A percentile compares a stretch with the other conserved stretches of the same genome.
phyloP scores from a whole-genome alignment of 2,329 filamentous ascomycete genomes.

The Cyphellophora europaea region DNA sequence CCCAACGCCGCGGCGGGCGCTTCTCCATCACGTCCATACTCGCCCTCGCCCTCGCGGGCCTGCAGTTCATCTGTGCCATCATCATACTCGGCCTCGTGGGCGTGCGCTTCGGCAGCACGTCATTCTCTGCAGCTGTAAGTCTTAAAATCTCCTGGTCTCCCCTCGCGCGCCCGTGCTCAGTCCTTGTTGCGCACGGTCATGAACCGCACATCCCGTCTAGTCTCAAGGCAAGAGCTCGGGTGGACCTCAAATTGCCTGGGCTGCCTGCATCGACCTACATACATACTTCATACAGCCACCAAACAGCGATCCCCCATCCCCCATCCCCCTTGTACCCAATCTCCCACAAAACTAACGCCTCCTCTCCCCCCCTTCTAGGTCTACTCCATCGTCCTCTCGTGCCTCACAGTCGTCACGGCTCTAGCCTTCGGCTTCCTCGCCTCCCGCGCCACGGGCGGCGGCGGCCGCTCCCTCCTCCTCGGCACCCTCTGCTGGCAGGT shows the following conservation, averaged over 20 bases:
- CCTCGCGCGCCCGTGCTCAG: too few relatives aligned
- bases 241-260: too few relatives aligned
- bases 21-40: background rate
- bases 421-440: background rate
- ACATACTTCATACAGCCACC: too few relatives aligned
- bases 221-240: too few relatives aligned
- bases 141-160: too few relatives aligned
- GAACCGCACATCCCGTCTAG: too few relatives aligned
- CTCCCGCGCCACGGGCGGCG: background rate
- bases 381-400: slow-evolving; percentile 1
- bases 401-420: background rate
- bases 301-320: too few relatives aligned
- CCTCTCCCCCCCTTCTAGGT: too few relatives aligned
- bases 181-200: too few relatives aligned
- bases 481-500: background rate
- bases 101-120: background rate
- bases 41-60: background rate
- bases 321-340: too few relatives aligned
- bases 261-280: too few relatives aligned
- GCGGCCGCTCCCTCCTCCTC: background rate
- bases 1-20: background rate
- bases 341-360: too few relatives aligned
- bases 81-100: slow-evolving; percentile 1
- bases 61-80: background rate
- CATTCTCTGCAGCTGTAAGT: slow-evolving; percentile 1